Evolutionary conservation across 225 moss, liverwort and hornwort species (phyloP).

Genomic region (Bryum argenteum): DNA sequence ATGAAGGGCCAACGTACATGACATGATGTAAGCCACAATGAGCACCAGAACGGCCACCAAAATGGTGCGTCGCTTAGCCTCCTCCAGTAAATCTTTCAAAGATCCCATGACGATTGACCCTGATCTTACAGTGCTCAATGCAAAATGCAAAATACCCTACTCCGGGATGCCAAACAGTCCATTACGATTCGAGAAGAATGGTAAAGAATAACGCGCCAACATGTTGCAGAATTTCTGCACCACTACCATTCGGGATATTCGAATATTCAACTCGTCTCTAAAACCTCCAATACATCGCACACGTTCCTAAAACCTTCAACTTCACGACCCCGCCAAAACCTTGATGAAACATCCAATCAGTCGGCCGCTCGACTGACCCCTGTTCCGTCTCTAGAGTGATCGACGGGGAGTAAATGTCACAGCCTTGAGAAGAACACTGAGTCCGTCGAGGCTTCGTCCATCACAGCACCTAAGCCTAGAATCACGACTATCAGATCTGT

Average conservation of each 20-base stretch:
- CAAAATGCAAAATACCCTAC: slow-evolving; percentile 19
- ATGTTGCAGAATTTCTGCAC: slow-evolving; percentile 12
- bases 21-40: slow-evolving; percentile 81
- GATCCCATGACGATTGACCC: slow-evolving; percentile 62
- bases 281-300: neutral
- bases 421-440: slow-evolving; percentile 17
- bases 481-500: neutral
- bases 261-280: slow-evolving; percentile 9
- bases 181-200: slow-evolving; percentile 3
- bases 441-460: slow-evolving; percentile 5
- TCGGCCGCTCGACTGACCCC: slow-evolving; percentile 4
- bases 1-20: slow-evolving; percentile 47
- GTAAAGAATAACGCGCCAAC: neutral
- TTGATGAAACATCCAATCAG: neutral
- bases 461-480: neutral
- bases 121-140: slow-evolving; percentile 19
- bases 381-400: slow-evolving; percentile 2
- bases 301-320: slow-evolving; percentile 18
- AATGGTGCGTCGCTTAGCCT: slow-evolving; percentile 85
- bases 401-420: neutral
- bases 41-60: slow-evolving; percentile 71
- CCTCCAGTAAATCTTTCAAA: slow-evolving; percentile 74
- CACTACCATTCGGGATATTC: slow-evolving; percentile 16
- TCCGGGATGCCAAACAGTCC: slow-evolving; percentile 11
- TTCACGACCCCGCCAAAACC: slow-evolving; percentile 3